phyloP scores from a whole-genome alignment of 257 asterid genomes.

The Jacaranda mimosifolia region DNA sequence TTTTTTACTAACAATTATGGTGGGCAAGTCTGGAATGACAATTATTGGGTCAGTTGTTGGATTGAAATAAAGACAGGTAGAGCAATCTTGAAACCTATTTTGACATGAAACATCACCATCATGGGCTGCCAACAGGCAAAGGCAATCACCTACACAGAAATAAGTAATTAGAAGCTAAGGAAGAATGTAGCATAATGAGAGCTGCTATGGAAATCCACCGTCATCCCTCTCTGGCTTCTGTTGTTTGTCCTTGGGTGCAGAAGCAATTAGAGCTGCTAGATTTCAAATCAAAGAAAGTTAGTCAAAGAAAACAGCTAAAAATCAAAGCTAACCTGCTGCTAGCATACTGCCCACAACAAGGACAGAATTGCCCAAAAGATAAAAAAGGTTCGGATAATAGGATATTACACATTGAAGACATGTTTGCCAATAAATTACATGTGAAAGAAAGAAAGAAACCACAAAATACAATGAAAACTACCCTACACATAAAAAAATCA shows the following conservation, averaged over 20 bases:
- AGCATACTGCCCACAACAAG: no score
- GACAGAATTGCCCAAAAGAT: conserved; percentile 19
- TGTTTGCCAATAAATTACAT: conserved; percentile 15
- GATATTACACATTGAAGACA: conserved; percentile 12
- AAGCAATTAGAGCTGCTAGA: conserved; percentile 45
- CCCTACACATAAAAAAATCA: conserved; percentile 17
- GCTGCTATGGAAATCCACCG: conserved; percentile 54
- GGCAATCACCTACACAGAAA: conserved; percentile 16
- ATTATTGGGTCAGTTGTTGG: neutral
- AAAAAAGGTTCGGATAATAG: conserved; percentile 11
- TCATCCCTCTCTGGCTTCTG: conserved; percentile 66
- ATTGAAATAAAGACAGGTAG: neutral
- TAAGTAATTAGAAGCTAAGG: neutral
- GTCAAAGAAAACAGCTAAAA: conserved; percentile 15
- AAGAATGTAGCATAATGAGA: conserved; percentile 33
- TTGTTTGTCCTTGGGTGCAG: conserved; percentile 68
- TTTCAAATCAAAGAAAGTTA: neutral
- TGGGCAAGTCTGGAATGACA: neutral
- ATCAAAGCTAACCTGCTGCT: no score
- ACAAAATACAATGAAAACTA: conserved; percentile 9
- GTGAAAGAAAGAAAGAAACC: conserved; percentile 8
- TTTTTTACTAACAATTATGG: conserved; percentile 8
- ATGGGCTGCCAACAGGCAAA: neutral
- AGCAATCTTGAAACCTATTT: conserved; percentile 8
- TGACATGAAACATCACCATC: conserved; percentile 5